phyloP scores from a whole-genome alignment of 345 rosid genomes.

The Aquilaria malaccensis region DNA sequence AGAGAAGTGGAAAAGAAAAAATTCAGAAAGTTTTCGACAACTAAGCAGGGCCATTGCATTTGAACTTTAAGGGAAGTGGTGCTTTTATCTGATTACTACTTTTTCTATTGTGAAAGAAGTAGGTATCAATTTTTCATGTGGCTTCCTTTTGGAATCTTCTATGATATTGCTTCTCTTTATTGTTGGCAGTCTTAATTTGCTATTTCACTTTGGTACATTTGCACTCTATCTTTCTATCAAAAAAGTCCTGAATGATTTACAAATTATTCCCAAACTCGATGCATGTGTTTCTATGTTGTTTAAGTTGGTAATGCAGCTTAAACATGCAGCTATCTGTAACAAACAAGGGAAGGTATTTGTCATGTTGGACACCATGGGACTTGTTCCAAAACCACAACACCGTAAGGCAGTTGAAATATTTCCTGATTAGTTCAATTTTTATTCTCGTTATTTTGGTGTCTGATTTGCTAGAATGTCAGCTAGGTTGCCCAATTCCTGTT shows the following conservation, averaged over 20 bases:
- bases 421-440: constrained; percentile 10
- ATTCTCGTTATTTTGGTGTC: neutral
- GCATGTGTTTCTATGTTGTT: no score
- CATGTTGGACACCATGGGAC: constrained; percentile 62
- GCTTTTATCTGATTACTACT: no score
- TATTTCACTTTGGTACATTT: neutral
- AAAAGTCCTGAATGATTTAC: neutral
- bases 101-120: no score
- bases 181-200: neutral
- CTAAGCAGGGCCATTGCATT: no score
- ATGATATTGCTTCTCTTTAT: no score
- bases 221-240: neutral
- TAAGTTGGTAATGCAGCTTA: no score
- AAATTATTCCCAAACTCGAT: no score
- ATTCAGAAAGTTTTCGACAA: no score
- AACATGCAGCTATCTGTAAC: constrained; percentile 36
- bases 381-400: constrained; percentile 62
- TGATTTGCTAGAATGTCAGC: neutral
- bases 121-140: no score
- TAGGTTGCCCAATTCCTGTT: constrained; percentile 26
- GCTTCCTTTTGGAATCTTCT: no score
- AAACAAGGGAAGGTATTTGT: constrained; percentile 73
- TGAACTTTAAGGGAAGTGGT: no score
- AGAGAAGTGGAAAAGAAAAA: no score
- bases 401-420: constrained; percentile 44